Conservation (phyloP, 2,329 filamentous ascomycete genomes). For the Lasiodiplodia sp. region DNA sequence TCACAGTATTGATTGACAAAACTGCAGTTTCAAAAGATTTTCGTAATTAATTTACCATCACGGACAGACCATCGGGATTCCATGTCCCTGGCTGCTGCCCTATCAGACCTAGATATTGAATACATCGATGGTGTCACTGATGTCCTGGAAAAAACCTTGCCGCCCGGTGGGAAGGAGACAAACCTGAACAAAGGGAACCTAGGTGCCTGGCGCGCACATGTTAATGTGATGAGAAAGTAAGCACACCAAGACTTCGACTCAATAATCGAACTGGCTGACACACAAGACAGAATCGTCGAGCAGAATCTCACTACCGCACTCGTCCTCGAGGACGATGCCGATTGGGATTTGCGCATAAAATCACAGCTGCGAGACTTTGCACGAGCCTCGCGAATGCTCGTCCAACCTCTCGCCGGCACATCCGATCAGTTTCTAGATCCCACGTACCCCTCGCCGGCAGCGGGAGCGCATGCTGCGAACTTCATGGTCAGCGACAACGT, state of each 20-base stretch:
- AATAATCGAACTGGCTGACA: not conserved
- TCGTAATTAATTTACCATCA: constrained; percentile 60
- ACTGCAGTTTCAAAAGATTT: constrained; percentile 59
- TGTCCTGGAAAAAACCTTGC: constrained; percentile 39
- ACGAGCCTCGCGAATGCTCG: constrained; percentile 30
- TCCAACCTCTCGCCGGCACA: constrained; percentile 24
- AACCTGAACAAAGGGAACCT: constrained; percentile 12
- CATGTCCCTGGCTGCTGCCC: constrained; percentile 56
- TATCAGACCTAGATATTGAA: constrained; percentile 55
- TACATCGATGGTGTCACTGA: constrained; percentile 58
- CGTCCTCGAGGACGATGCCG: constrained; percentile 36
- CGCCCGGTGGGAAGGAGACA: constrained; percentile 42
- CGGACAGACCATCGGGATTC: constrained; percentile 61
- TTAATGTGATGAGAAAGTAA: constrained; percentile 16
- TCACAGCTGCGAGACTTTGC: constrained; percentile 36
- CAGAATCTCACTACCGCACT: constrained; percentile 32
- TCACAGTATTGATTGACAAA: not conserved
- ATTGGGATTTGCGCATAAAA: constrained; percentile 37
- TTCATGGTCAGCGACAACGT: constrained; percentile 30
- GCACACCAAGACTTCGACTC: not conserved
- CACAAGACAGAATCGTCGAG: constrained; percentile 11
- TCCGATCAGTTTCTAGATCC: constrained; percentile 30
- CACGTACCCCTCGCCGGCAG: constrained; percentile 32
- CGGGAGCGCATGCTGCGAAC: constrained; percentile 14
- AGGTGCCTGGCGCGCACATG: constrained; percentile 22